Evolutionary conservation across 345 rosid genomes (phyloP), one percentile per base, ranked within the genome.

Genomic region (Draba incana): DNA sequence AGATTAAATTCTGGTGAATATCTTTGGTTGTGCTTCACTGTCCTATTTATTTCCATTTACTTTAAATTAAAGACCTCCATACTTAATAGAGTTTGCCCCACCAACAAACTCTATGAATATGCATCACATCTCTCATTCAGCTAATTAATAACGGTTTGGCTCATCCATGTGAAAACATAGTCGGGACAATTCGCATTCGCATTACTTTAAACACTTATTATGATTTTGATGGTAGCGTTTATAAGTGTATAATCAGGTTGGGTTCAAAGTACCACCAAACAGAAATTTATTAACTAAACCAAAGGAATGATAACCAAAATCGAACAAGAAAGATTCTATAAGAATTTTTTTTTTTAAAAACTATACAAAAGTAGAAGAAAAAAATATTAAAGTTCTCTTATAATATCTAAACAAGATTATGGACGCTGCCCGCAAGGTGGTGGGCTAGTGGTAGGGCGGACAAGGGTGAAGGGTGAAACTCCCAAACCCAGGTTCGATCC

Each of bases 41-140:
- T 66, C 57, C 3, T 37, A 55, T 63, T 71, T 63, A 71, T 62
- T 35, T 73, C 57, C 7, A 58, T 37, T 58, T 33, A 66, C 37
- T 43, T 58, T 51, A 10, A 35, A 74, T 59, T 74, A 59, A 59
- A 66, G 72, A 35, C 66, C 58, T 50, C 66, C 56, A 59, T 50
- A 72, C 2, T 58, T 59, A 73, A 41, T 50, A 52, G 27, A 66
- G 62, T 51, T 52, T 49, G 54, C 31, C 70, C 64, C 49, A 56
- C 64, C 60, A 72, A 42, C 71, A 64, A 48, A 28, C 52, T 45
- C 8, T 55, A 57, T 64, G 77, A 57, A 49, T 57, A 28, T 48
- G 59, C 38, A 31, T 65, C 77, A 64, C 65, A 64, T 72, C 60
- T 59, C 57, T 65, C 65, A n/a, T n/a, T n/a, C n/a, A n/a, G n/a